Conservation (phyloP, 352 stramenopile species). For the Pythium guiyangense region DNA sequence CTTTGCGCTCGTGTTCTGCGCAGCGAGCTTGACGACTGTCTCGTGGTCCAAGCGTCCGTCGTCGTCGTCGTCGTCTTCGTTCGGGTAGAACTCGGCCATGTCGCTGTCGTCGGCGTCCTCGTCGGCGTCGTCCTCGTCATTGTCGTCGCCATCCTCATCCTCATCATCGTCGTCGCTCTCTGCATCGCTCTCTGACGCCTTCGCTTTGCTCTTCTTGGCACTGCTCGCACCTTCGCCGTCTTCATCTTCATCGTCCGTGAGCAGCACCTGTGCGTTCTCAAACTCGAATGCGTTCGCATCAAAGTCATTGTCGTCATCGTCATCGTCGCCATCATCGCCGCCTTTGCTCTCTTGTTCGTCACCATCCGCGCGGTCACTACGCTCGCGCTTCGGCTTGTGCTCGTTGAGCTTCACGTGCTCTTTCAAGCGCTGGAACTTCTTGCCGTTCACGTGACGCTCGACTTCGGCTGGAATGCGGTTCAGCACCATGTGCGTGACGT, state of each 20-base stretch:
- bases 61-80: conserved; percentile 41
- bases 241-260: conserved; percentile 67
- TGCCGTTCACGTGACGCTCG: conserved; percentile 87
- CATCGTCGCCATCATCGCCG: conserved; percentile 47
- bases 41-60: conserved; percentile 15
- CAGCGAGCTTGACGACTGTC: conserved; percentile 11
- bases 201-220: conserved; percentile 13
- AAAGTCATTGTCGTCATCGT: conserved; percentile 44
- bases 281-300: conserved; percentile 82
- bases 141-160: conserved; percentile 12
- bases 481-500: conserved; percentile 79
- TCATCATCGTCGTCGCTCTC: conserved; percentile 19
- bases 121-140: conserved; percentile 15
- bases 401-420: conserved; percentile 51
- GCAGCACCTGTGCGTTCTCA: conserved; percentile 68
- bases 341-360: conserved; percentile 19
- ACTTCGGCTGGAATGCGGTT: conserved; percentile 88
- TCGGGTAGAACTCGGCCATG: conserved; percentile 60
- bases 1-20: not conserved
- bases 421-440: conserved; percentile 81
- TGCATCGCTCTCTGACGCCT: conserved; percentile 4
- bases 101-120: conserved; percentile 30
- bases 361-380: conserved; percentile 18
- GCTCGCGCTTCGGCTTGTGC: conserved; percentile 8
- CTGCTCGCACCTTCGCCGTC: conserved; percentile 27